These are phyloP conservation scores for Coriolopsis trogii DNA, from an alignment of 1,284 basidiomycete species.

Conservation along the genomic window DNA sequence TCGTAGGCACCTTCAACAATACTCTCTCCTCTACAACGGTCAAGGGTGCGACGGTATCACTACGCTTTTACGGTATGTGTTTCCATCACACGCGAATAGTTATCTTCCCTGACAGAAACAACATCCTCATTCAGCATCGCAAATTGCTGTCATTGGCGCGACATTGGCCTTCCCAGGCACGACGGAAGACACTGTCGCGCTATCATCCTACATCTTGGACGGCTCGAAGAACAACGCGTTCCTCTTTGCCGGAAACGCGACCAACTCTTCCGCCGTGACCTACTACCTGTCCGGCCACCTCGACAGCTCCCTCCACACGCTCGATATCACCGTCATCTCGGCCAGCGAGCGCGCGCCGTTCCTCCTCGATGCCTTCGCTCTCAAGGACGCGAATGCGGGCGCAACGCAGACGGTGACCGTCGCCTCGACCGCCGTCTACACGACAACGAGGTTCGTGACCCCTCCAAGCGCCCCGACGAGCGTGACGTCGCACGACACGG, in stretches of 20 bases:
- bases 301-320: conserved; percentile 16
- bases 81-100: not conserved
- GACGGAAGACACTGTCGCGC: conserved; percentile 8
- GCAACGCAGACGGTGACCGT: no score
- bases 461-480: conserved; percentile 13
- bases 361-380: conserved; percentile 13
- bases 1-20: conserved; percentile 11
- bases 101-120: no score
- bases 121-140: conserved; percentile 15
- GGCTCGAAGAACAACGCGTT: conserved; percentile 19
- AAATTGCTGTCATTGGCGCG: conserved; percentile 24
- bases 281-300: conserved; percentile 25
- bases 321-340: conserved; percentile 20
- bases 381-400: no score
- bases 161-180: conserved; percentile 13
- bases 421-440: conserved; percentile 16
- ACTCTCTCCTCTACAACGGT: conserved; percentile 12
- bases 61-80: conserved; percentile 16
- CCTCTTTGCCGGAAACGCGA: conserved; percentile 14
- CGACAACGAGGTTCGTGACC: conserved; percentile 24
- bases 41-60: conserved; percentile 6
- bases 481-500: no score
- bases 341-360: conserved; percentile 9
- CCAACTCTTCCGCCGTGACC: conserved; percentile 11
- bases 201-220: conserved; percentile 23